Conservation (phyloP, 345 rosid genomes). For the Pugionium dolabratum region DNA sequence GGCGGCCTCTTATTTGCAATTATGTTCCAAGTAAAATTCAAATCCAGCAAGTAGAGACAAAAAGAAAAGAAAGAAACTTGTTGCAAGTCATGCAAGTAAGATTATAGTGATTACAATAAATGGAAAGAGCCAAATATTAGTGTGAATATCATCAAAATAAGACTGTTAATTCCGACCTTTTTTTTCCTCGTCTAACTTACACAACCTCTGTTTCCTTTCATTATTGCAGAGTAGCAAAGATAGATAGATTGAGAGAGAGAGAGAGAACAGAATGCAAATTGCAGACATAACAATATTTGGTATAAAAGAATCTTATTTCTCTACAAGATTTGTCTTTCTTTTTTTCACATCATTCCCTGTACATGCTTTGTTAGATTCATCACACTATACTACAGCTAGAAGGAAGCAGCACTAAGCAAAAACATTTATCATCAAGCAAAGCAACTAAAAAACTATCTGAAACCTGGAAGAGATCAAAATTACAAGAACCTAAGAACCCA, state of each 20-base stretch:
- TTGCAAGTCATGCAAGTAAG: no score
- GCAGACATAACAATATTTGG: constrained; percentile 14
- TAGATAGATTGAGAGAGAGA: no score
- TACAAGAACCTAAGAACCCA: constrained; percentile 16
- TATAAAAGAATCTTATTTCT: constrained; percentile 19
- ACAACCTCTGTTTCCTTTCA: not conserved
- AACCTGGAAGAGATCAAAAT: constrained; percentile 32
- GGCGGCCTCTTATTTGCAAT: not conserved
- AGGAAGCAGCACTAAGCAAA: constrained; percentile 4
- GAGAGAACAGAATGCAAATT: constrained; percentile 1
- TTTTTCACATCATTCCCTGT: not conserved
- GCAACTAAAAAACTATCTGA: constrained; percentile 19
- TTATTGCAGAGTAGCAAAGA: not conserved
- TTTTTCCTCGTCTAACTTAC: no score
- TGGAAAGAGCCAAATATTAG: no score
- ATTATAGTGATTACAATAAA: no score
- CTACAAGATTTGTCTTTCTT: constrained; percentile 26
- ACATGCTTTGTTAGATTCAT: constrained; percentile 26
- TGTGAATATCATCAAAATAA: no score
- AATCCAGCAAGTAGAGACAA: not conserved
- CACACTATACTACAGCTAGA: constrained; percentile 27
- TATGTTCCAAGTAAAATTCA: not conserved
- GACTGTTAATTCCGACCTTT: no score
- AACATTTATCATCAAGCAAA: constrained; percentile 14
- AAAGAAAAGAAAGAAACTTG: not conserved